Evolutionary conservation across 2,329 filamentous ascomycete genomes (phyloP).

Genomic region (Fusarium sambucinum): DNA sequence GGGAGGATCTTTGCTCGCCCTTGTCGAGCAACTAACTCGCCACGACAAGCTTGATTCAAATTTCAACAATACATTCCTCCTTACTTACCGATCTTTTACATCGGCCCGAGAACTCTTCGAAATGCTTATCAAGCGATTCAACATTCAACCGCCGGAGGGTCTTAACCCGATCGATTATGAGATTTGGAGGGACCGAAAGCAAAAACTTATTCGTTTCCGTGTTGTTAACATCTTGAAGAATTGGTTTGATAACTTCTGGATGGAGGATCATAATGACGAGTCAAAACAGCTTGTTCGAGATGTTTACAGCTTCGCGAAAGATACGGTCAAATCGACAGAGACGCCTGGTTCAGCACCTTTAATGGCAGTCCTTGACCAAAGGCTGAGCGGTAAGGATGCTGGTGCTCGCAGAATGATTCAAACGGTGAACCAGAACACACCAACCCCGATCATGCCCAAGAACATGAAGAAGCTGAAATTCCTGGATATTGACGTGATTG

Average conservation of each 20-base stretch:
- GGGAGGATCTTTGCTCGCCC: constrained; percentile 86
- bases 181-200: constrained; percentile 91
- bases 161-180: constrained; percentile 82
- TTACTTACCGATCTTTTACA: constrained; percentile 97
- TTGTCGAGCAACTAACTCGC: constrained; percentile 94
- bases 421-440: constrained; percentile 84
- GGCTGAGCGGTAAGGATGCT: constrained; percentile 87
- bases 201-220: constrained; percentile 94
- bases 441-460: constrained; percentile 92
- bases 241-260: constrained; percentile 99
- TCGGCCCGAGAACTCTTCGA: constrained; percentile 91
- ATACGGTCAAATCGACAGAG: constrained; percentile 92
- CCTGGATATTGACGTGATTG: constrained; percentile 92
- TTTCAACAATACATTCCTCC: constrained; percentile 97
- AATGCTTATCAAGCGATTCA: constrained; percentile 90
- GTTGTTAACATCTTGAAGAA: constrained; percentile 98
- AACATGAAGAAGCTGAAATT: constrained; percentile 99
- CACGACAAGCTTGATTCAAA: constrained; percentile 95
- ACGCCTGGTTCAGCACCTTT: constrained; percentile 88
- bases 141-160: constrained; percentile 89
- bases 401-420: constrained; percentile 87
- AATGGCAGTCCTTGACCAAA: constrained; percentile 88
- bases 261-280: constrained; percentile 90
- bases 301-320: constrained; percentile 90
- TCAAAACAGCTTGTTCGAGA: constrained; percentile 87